Conservation (phyloP, 139 green algal species). For the Asterochloris erici region DNA sequence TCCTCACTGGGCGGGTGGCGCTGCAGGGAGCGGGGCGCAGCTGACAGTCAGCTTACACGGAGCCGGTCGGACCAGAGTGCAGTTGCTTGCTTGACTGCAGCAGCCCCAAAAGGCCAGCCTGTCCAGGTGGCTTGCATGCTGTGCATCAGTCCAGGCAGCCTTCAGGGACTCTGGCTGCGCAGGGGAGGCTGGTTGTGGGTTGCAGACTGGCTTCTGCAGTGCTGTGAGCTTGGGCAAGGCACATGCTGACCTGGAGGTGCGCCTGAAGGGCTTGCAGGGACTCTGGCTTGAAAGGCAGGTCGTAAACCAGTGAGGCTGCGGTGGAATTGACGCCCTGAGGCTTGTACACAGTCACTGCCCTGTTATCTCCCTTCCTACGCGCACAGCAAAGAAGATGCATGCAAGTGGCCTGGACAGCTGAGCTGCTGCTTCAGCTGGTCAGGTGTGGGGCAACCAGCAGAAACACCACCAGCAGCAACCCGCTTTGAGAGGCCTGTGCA, state of each 20-base stretch:
- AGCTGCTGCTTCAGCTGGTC: background rate
- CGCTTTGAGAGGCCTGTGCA: background rate
- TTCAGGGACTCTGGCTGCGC: no score
- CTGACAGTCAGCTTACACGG: no score
- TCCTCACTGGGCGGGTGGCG: no score
- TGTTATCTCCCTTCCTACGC: conserved; percentile 13
- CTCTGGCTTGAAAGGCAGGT: conserved; percentile 24
- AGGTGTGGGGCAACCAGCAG: background rate
- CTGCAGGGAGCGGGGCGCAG: no score
- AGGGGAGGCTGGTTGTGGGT: no score
- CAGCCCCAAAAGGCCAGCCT: no score
- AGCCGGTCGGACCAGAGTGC: no score
- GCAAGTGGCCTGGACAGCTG: background rate
- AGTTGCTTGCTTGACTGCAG: no score
- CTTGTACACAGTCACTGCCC: conserved; percentile 13
- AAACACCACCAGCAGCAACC: background rate
- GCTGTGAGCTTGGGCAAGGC: no score
- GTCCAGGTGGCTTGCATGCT: no score
- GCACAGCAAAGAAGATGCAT: background rate
- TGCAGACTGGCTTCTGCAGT: no score
- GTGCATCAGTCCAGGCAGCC: no score
- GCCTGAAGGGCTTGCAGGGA: conserved; percentile 20
- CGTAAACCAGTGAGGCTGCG: conserved; percentile 7
- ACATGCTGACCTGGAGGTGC: conserved; percentile 30
- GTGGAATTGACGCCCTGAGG: background rate